Base-by-base conservation (phyloP, 257 asterid species). In the Salvia splendens region DNA sequence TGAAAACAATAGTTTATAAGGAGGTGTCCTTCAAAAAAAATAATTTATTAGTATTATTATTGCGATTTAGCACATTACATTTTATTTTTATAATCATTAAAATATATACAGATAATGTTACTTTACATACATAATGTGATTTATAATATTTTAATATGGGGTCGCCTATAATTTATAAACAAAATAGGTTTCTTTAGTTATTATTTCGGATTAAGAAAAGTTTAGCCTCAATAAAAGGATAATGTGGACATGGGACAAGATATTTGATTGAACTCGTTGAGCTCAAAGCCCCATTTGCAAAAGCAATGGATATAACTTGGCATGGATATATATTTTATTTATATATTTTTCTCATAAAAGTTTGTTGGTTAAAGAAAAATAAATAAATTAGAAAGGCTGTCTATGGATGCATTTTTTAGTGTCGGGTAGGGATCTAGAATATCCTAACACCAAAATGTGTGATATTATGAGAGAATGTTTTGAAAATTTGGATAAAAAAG, bases 241-340 rank as follows among this genome's bases (percentile, higher is more conserved):
- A 61, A 30, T 42, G 67, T 24, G 36, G 67, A 57, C 30, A 15
- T 43, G 11, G 36, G 67, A 57, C 30, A 15, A 55, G 11, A 70
- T 40, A 54, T 38, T 24, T 45, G 62, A 65, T 67, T 16, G 62
- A 57, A 49, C 56, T 14, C 17, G 30, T 56, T 47, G 36, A 64
- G 15, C 65, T 72, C 56, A 45, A 16, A 66, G 12, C 43, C 72
- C 72, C 67, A 47, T 57, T 50, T 56, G 56, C 54, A 47, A 70
- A 61, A 70, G 46, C 50, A 20, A 51, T 50, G 62, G 10, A 10
- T 69, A 6, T 58, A 30, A 42, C 43, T n/a, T 17, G 28, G 30
- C 42, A 24, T 24, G 10, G 45, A 30, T 45, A 32, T n/a, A 32
- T 24, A 5, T 53, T 54, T 53, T 35, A 24, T 38, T 7, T 38